phyloP scores from a whole-genome alignment of 768 basidiomycete species.

The Kwoniella heveanensis region DNA sequence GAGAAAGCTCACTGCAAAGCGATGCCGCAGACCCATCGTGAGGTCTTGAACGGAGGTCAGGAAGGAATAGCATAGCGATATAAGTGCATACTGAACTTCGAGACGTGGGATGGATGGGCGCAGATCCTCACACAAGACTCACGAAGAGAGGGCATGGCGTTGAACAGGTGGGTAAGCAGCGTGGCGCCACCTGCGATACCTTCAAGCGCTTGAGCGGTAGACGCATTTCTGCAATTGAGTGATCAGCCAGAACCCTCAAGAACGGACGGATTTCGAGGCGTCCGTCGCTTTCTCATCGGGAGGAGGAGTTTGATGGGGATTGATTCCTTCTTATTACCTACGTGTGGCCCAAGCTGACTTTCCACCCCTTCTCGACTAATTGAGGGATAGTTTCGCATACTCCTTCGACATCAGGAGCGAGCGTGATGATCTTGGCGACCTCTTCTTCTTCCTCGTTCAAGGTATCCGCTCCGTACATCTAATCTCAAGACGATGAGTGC shows the following conservation, averaged over 20 bases:
- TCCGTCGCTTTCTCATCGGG: too few species aligned
- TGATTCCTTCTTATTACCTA: constrained; percentile 47
- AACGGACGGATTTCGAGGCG: too few species aligned
- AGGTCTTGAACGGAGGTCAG: too few species aligned
- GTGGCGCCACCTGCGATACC: constrained; percentile 73
- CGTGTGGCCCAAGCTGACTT: constrained; percentile 90
- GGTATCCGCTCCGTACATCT: background rate
- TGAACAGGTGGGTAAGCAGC: constrained; percentile 91
- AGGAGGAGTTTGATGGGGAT: too few species aligned
- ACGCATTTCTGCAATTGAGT: constrained; percentile 70
- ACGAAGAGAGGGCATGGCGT: constrained; percentile 52
- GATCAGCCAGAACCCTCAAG: too few species aligned
- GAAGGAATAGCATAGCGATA: too few species aligned
- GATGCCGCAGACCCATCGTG: too few species aligned
- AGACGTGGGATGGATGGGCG: too few species aligned
- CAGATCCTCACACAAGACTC: background rate
- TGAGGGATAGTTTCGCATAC: constrained; percentile 71
- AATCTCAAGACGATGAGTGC: background rate
- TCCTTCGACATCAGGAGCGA: constrained; percentile 82
- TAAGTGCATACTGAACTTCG: too few species aligned
- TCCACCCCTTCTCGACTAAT: constrained; percentile 67
- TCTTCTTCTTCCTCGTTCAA: background rate
- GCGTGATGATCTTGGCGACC: constrained; percentile 78
- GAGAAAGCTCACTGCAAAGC: too few species aligned
- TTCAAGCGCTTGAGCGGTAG: constrained; percentile 69